Conservation (phyloP, 805 yeast species). For the Saccharomycopsis synnaedendra region DNA sequence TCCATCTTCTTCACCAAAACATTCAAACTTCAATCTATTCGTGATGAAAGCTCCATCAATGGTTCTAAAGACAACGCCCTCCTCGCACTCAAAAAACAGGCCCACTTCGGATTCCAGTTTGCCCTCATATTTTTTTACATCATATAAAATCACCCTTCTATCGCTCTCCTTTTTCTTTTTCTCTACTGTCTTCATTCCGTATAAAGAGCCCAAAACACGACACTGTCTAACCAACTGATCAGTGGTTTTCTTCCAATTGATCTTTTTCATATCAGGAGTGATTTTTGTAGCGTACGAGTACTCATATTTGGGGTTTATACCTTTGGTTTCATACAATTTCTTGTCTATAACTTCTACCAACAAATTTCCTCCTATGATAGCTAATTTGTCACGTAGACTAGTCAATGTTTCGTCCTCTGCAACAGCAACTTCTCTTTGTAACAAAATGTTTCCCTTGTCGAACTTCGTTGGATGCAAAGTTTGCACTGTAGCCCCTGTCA, state of each 20-base stretch:
- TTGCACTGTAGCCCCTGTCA: constrained; percentile 82
- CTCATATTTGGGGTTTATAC: constrained; percentile 18
- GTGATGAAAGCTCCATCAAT: constrained; percentile 30
- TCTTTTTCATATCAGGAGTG: constrained; percentile 27
- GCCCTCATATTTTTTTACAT: constrained; percentile 18
- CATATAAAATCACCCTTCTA: constrained; percentile 38
- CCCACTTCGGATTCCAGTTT: too few species aligned
- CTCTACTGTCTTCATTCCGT: constrained; percentile 26
- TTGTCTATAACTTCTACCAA: constrained; percentile 32
- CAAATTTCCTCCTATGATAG: constrained; percentile 49
- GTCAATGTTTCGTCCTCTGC: constrained; percentile 27
- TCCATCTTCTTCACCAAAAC: constrained; percentile 36
- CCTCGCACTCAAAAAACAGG: constrained; percentile 17
- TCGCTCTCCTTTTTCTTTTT: constrained; percentile 23
- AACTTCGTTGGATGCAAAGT: constrained; percentile 81
- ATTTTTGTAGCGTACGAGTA: constrained; percentile 52
- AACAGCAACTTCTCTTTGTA: constrained; percentile 36
- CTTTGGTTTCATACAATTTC: neutral
- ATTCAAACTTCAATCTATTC: constrained; percentile 40
- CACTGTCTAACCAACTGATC: constrained; percentile 29
- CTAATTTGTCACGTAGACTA: constrained; percentile 40
- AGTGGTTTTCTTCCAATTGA: constrained; percentile 36
- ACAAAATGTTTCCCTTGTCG: constrained; percentile 64
- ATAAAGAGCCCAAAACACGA: constrained; percentile 47
- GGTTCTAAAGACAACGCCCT: constrained; percentile 30